These are phyloP conservation scores for Exobasidium rhododendri DNA, from an alignment of 1,284 basidiomycete genomes.

Conservation along the genomic window DNA sequence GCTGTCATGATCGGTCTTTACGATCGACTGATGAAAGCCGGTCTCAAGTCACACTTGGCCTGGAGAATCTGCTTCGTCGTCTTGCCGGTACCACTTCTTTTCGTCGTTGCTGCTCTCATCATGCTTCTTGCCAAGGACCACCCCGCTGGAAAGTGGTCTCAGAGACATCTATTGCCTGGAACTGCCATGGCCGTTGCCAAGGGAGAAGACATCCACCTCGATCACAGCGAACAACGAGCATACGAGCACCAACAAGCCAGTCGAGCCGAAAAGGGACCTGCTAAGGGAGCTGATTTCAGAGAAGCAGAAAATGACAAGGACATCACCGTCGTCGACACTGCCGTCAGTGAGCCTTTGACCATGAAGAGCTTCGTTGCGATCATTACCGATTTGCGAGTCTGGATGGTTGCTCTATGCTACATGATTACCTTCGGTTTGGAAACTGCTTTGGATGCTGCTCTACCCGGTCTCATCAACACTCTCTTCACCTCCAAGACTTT, in stretches of 20 bases:
- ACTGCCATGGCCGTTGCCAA: conserved; percentile 53
- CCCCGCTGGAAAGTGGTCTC: conserved; percentile 64
- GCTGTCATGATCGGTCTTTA: conserved; percentile 54
- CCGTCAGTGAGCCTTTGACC: conserved; percentile 62
- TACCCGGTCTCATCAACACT: conserved; percentile 60
- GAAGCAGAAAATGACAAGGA: conserved; percentile 30
- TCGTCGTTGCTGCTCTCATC: conserved; percentile 59
- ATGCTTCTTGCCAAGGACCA: conserved; percentile 65
- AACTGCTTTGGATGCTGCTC: conserved; percentile 63
- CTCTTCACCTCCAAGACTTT: conserved; percentile 31
- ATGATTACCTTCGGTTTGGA: conserved; percentile 62
- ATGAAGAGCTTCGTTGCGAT: conserved; percentile 55
- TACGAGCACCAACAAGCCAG: conserved; percentile 20
- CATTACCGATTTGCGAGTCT: conserved; percentile 61
- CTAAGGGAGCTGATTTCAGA: conserved; percentile 37
- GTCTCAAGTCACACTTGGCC: conserved; percentile 59
- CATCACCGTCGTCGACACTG: conserved; percentile 56
- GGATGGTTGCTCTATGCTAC: conserved; percentile 64
- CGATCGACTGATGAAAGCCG: conserved; percentile 57
- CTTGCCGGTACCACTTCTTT: conserved; percentile 63
- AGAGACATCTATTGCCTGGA: conserved; percentile 60
- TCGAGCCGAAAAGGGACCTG: conserved; percentile 39
- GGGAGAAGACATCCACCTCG: conserved; percentile 51
- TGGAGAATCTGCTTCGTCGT: conserved; percentile 65
- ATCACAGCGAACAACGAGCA: conserved; percentile 49